Conservation (phyloP, 371 early-diverging fungal genomes). For the Apophysomyces trapeziformis region DNA sequence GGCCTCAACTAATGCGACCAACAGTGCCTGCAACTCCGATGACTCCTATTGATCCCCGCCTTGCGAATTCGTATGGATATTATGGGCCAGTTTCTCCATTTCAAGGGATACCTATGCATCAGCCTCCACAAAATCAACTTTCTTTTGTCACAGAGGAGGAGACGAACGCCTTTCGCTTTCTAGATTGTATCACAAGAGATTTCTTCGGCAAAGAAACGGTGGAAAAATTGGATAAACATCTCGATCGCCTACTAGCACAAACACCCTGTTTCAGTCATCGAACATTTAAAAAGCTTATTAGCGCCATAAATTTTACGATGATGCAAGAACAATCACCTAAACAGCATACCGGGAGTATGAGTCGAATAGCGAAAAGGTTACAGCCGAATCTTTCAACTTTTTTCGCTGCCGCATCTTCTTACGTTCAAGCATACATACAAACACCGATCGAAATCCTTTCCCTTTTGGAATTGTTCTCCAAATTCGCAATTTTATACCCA, state of each 20-base stretch:
- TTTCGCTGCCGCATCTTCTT: neutral
- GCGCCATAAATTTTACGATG: constrained; percentile 14
- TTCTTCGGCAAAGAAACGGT: constrained; percentile 2
- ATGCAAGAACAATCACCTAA: constrained; percentile 15
- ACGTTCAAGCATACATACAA: constrained; percentile 15
- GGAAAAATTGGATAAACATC: constrained; percentile 16
- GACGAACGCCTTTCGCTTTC: constrained; percentile 1
- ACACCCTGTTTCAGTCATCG: constrained; percentile 18
- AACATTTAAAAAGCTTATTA: constrained; percentile 23
- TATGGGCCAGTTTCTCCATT: neutral
- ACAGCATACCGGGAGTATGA: neutral
- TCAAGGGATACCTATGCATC: neutral
- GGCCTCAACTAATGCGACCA: neutral
- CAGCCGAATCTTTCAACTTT: constrained; percentile 3
- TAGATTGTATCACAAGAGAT: constrained; percentile 7
- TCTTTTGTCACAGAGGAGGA: neutral
- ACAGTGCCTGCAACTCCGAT: neutral
- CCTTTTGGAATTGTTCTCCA: constrained; percentile 10
- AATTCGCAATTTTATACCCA: constrained; percentile 2
- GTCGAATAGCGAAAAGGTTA: neutral
- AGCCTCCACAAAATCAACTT: neutral
- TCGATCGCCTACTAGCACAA: constrained; percentile 15
- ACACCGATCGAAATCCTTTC: constrained; percentile 23
- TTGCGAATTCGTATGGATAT: neutral
- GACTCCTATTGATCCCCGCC: neutral